Conservation (phyloP, 2,329 filamentous ascomycete species). For the Coniochaeta ligniaria region DNA sequence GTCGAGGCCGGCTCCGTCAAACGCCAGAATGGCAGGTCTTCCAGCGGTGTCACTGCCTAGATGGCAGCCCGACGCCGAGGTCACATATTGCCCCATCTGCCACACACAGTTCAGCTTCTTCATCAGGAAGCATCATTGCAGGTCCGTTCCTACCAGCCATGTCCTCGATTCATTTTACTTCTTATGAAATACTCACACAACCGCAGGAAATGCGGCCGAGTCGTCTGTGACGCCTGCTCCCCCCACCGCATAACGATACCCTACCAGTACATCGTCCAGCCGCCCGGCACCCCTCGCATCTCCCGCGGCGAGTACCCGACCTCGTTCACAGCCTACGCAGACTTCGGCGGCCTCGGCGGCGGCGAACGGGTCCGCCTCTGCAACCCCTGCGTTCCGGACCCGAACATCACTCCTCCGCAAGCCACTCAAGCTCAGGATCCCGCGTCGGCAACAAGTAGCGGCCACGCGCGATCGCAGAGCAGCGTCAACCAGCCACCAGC, state of each 20-base stretch:
- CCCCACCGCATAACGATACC: slow-evolving; percentile 94
- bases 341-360: slow-evolving; percentile 39
- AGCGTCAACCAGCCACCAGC: slow-evolving; percentile 26
- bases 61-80: slow-evolving; percentile 87
- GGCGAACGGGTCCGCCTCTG: slow-evolving; percentile 53
- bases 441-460: not conserved
- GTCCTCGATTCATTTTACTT: not conserved
- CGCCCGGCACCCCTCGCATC: slow-evolving; percentile 40
- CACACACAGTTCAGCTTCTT: slow-evolving; percentile 72
- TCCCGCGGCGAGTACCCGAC: slow-evolving; percentile 26
- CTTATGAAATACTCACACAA: slow-evolving; percentile 3
- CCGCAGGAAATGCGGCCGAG: slow-evolving; percentile 76
- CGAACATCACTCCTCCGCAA: slow-evolving; percentile 49
- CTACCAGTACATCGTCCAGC: slow-evolving; percentile 83
- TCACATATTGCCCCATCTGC: slow-evolving; percentile 80
- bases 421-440: slow-evolving; percentile 24
- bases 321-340: slow-evolving; percentile 33
- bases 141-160: slow-evolving; percentile 38
- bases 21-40: not conserved
- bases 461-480: slow-evolving; percentile 39
- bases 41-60: slow-evolving; percentile 45
- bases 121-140: slow-evolving; percentile 87
- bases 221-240: slow-evolving; percentile 85
- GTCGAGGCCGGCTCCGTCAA: not conserved
- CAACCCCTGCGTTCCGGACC: slow-evolving; percentile 56